These are phyloP conservation scores for Talaromyces proteolyticus DNA, from an alignment of 495 filamentous ascomycete genomes.

Conservation along the genomic window DNA sequence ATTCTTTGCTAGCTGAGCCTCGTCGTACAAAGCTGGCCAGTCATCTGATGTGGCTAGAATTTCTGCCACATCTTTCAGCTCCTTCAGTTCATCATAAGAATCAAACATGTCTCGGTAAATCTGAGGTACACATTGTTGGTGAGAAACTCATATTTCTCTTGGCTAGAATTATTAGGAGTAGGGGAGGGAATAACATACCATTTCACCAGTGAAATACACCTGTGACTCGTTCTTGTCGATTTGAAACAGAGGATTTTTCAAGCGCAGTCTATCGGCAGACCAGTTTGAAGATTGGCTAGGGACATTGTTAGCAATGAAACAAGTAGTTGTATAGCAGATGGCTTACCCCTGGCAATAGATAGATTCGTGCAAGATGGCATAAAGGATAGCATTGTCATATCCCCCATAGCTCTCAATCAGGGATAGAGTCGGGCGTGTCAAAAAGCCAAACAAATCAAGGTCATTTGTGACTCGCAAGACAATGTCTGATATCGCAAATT, in stretches of 20 bases:
- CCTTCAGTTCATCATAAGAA: conserved; percentile 62
- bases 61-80: conserved; percentile 59
- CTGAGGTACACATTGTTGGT: conserved; percentile 16
- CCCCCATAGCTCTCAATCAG: conserved; percentile 56
- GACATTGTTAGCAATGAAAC: conserved; percentile 12
- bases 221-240: conserved; percentile 41
- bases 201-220: conserved; percentile 85
- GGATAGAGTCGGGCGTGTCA: conserved; percentile 65
- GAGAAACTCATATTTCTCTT: too few species aligned
- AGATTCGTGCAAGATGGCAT: conserved; percentile 80
- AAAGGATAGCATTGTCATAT: conserved; percentile 74
- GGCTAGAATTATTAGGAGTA: neutral
- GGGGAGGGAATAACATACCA: conserved; percentile 39
- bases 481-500: conserved; percentile 38
- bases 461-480: conserved; percentile 64
- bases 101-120: conserved; percentile 78
- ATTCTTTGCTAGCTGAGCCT: conserved; percentile 65
- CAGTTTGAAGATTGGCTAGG: conserved; percentile 50
- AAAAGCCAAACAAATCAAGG: conserved; percentile 60
- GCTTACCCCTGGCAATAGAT: conserved; percentile 65
- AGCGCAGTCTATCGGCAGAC: conserved; percentile 52
- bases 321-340: neutral
- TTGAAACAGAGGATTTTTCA: conserved; percentile 34
- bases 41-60: conserved; percentile 57
- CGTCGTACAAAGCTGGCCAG: conserved; percentile 77